Evolutionary conservation across 1,284 basidiomycete genomes (phyloP).

Genomic region (Fomitiporia mediterranea): DNA sequence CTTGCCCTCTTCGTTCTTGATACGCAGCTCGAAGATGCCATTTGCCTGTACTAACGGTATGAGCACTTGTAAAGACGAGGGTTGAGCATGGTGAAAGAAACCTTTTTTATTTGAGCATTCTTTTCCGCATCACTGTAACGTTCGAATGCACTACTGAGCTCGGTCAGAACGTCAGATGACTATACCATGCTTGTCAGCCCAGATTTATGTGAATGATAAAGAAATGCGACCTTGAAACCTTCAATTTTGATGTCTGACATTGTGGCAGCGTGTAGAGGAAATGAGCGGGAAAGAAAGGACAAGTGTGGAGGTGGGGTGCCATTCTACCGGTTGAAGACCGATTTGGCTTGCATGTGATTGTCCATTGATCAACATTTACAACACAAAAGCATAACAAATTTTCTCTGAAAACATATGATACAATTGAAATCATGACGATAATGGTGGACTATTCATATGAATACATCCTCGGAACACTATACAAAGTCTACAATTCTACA

Average conservation of each 20-base stretch:
- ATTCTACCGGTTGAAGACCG: background rate
- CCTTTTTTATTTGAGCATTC: slow-evolving; percentile 84
- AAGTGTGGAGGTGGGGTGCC: background rate
- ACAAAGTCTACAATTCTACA: too few species aligned
- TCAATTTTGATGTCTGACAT: slow-evolving; percentile 56
- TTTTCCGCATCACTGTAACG: slow-evolving; percentile 70
- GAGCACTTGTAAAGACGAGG: background rate
- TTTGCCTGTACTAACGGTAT: slow-evolving; percentile 58
- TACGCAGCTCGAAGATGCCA: slow-evolving; percentile 85
- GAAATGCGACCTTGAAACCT: slow-evolving; percentile 49
- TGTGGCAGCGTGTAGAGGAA: slow-evolving; percentile 17
- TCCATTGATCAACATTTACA: too few species aligned
- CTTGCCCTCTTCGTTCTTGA: slow-evolving; percentile 75
- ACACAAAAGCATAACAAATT: background rate
- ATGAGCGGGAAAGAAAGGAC: background rate
- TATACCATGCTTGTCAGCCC: slow-evolving; percentile 28
- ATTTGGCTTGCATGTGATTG: background rate
- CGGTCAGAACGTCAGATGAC: slow-evolving; percentile 68
- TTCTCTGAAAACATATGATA: background rate
- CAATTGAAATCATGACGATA: too few species aligned
- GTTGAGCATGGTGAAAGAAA: slow-evolving; percentile 28
- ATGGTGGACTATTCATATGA: too few species aligned
- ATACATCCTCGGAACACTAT: too few species aligned
- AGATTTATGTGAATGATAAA: background rate
- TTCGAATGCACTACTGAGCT: slow-evolving; percentile 60